Evolutionary conservation across 495 filamentous ascomycete species (phyloP), one percentile per base, ranked within the genome.

Genomic region (Aspergillus saccharolyticus): DNA sequence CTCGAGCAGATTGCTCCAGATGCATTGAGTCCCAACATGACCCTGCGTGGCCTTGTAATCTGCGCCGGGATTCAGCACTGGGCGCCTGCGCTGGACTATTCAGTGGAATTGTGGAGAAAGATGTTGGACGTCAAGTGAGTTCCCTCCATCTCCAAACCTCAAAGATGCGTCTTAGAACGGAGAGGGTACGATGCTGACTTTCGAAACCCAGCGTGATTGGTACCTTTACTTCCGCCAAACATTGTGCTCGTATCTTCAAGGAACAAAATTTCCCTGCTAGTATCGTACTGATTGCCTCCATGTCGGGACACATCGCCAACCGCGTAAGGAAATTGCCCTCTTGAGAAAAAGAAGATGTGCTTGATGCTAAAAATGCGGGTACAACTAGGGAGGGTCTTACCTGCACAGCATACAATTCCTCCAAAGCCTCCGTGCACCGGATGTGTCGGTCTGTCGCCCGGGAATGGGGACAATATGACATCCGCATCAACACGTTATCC

Each of bases 301-400:
- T 92, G 88, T 87, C 84, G 59, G 89, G 86, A 15, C 86, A 81
- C n/a, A 75, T 91, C 53, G 89, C 87, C 14, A 92, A 92, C 64
- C 52, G 73, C 19, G 76, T 73, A 67, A 19, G 66, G n/a, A 60
- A 12, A 24, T 15, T 52, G 17, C 51, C 46, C n/a, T 21, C 9
- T 4, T 9, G 3, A n/a, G 43, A 17, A 19, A 10, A 1, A 17
- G 1, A 15, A 22, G 19, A n/a, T n/a, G n/a, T n/a, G n/a, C n/a
- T n/a, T n/a, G n/a, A n/a, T n/a, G 18, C 46, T 49, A 49, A 49
- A 2, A 39, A 12, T 3, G 43, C 18, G 44, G 18, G 1, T 15
- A 10, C 14, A 24, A 44, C 76, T n/a, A n/a, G n/a, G n/a, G n/a
- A 84, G 70, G 85, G 84, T 1, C 66, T 88, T 16, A 74, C 81